Percentiles rank a stretch among this genome's conserved stretches.
Evolutionary conservation across 257 asterid species (phyloP).

Genomic region (Salvia miltiorrhiza): DNA sequence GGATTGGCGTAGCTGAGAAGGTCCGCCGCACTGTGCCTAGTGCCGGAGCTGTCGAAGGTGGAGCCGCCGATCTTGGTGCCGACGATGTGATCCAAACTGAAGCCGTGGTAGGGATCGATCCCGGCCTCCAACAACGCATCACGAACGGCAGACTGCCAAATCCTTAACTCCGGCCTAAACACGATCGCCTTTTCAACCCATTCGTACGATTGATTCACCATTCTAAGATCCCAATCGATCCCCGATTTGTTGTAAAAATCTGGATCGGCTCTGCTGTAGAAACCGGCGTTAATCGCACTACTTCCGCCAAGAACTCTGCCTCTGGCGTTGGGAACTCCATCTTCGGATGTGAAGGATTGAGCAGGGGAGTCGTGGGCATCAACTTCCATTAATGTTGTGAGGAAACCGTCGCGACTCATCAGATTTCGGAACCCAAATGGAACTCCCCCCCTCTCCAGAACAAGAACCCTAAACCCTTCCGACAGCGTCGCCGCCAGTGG

Average conservation of each 20-base stretch:
- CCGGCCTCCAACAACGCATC: constrained; percentile 82
- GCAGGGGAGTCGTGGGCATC: constrained; percentile 66
- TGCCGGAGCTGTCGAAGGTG: constrained; percentile 65
- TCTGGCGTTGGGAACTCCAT: constrained; percentile 81
- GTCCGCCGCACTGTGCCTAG: constrained; percentile 77
- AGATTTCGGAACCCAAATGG: constrained; percentile 54
- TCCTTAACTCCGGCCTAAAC: constrained; percentile 67
- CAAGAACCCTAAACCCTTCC: constrained; percentile 55
- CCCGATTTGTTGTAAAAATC: constrained; percentile 43
- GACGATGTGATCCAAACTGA: constrained; percentile 59
- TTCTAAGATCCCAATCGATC: constrained; percentile 48
- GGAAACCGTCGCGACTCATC: constrained; percentile 77
- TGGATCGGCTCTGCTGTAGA: constrained; percentile 37
- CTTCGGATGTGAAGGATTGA: constrained; percentile 77
- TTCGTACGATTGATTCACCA: constrained; percentile 72
- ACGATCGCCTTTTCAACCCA: constrained; percentile 87
- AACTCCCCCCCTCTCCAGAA: constrained; percentile 79
- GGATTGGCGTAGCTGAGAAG: constrained; percentile 63
- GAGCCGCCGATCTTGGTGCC: constrained; percentile 96
- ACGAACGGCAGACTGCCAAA: constrained; percentile 76
- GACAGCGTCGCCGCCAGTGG: constrained; percentile 88
- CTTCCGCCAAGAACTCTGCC: constrained; percentile 98
- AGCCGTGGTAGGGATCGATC: constrained; percentile 66
- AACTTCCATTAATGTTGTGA: constrained; percentile 48
- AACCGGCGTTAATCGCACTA: constrained; percentile 82